Evolutionary conservation across 108 stramenopile genomes (phyloP).

Genomic region (Conticribra weissflogii): DNA sequence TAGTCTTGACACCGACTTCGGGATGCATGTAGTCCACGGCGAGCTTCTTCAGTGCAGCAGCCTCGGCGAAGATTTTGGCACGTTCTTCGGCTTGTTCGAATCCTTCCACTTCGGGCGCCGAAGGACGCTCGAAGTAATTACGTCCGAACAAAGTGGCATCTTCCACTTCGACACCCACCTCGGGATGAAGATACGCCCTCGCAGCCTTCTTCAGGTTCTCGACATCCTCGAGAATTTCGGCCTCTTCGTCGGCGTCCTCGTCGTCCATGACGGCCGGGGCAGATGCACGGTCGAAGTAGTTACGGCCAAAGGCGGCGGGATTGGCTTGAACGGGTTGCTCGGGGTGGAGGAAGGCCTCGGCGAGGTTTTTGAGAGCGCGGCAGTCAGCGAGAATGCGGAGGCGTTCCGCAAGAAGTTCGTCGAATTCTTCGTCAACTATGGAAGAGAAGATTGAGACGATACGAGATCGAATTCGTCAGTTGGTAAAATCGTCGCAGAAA

Average conservation of each 20-base stretch:
- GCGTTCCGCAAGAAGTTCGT: constrained; percentile 65
- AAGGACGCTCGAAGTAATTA: constrained; percentile 32
- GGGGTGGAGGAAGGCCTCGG: constrained; percentile 67
- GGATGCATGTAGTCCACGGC: constrained; percentile 37
- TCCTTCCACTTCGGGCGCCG: constrained; percentile 21
- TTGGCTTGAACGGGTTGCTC: constrained; percentile 46
- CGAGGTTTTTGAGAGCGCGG: constrained; percentile 57
- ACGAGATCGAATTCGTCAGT: too few species aligned
- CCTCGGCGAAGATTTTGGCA: constrained; percentile 26
- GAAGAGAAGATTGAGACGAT: constrained; percentile 2
- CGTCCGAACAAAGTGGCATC: constrained; percentile 37
- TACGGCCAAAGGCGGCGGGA: constrained; percentile 45
- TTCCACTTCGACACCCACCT: constrained; percentile 11
- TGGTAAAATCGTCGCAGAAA: constrained; percentile 1
- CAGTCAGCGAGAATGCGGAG: constrained; percentile 71
- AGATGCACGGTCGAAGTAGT: constrained; percentile 59
- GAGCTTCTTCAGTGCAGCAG: constrained; percentile 27
- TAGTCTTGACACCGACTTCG: constrained; percentile 17
- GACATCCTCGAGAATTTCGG: not conserved
- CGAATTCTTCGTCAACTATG: constrained; percentile 56
- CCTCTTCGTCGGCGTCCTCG: constrained; percentile 12
- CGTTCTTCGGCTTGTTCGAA: constrained; percentile 53
- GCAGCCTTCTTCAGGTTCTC: constrained; percentile 22
- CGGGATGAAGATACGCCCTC: constrained; percentile 28
- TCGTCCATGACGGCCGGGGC: constrained; percentile 33